Percentiles rank a stretch among this genome's conserved stretches.
These are phyloP conservation scores for Ophiognomonia clavigignenti-juglandacearum DNA, from an alignment of 2,329 filamentous ascomycete genomes.

Conservation along the genomic window DNA sequence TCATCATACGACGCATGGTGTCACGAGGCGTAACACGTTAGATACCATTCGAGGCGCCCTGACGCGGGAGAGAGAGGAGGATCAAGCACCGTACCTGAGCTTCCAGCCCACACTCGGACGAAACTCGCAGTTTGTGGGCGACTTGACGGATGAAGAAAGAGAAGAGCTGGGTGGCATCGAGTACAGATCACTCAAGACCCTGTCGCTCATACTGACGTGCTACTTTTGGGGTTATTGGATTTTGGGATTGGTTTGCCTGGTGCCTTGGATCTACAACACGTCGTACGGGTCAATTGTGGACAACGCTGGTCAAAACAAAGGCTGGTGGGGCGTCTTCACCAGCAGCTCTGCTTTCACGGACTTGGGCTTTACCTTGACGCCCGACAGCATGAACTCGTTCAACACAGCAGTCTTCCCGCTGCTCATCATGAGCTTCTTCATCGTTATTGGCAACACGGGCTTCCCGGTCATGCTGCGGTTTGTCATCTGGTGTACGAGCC, in stretches of 20 bases:
- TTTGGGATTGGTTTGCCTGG: conserved; percentile 65
- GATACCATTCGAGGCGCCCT: conserved; percentile 53
- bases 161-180: conserved; percentile 96
- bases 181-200: conserved; percentile 83
- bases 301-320: conserved; percentile 54
- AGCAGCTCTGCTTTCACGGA: conserved; percentile 88
- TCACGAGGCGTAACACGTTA: conserved; percentile 45
- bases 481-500: conserved; percentile 78
- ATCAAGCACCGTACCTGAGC: conserved; percentile 80
- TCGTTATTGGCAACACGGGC: conserved; percentile 91
- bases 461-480: conserved; percentile 94
- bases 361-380: conserved; percentile 86
- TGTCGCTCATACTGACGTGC: conserved; percentile 69
- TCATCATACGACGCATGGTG: conserved; percentile 30
- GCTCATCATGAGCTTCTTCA: conserved; percentile 75
- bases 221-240: conserved; percentile 85
- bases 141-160: conserved; percentile 80
- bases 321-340: conserved; percentile 94
- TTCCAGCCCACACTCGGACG: conserved; percentile 89
- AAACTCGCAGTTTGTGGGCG: conserved; percentile 85
- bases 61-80: conserved; percentile 48
- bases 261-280: conserved; percentile 72
- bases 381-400: conserved; percentile 92
- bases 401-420: conserved; percentile 70
- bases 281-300: conserved; percentile 63